A percentile compares a stretch with the other conserved stretches of the same genome.
These are phyloP conservation scores for Alternaria postmessia DNA, from an alignment of 2,329 filamentous ascomycete species.

Conservation along the genomic window DNA sequence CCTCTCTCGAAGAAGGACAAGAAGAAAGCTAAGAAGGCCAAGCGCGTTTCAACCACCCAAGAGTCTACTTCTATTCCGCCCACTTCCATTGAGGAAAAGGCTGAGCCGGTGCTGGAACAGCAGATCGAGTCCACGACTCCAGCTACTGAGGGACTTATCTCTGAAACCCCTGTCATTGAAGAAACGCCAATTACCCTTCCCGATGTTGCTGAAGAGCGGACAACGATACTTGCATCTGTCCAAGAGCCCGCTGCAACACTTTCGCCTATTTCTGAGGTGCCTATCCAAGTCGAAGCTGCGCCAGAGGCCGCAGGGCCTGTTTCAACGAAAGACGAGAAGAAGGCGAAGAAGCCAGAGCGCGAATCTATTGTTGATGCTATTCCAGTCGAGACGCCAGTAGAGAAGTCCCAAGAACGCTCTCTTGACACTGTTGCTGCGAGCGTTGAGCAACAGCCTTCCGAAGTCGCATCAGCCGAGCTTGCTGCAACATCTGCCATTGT, in stretches of 20 bases:
- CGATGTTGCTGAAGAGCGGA: neutral
- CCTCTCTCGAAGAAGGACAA: conserved; percentile 28
- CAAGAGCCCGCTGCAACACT: neutral
- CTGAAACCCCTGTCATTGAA: neutral
- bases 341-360: conserved; percentile 34
- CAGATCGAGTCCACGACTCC: neutral
- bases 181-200: neutral
- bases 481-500: neutral
- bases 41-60: conserved; percentile 22
- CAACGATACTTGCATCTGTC: neutral
- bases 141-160: neutral
- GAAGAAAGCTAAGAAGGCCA: conserved; percentile 32
- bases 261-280: neutral
- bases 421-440: conserved; percentile 1
- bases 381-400: conserved; percentile 7
- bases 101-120: conserved; percentile 7
- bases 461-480: neutral
- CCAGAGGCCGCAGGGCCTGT: neutral
- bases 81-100: conserved; percentile 17
- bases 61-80: conserved; percentile 8
- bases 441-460: conserved; percentile 5
- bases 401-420: conserved; percentile 9
- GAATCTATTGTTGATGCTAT: conserved; percentile 23
- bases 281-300: neutral
- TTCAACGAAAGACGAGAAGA: conserved; percentile 30